These are phyloP conservation scores for Pseudohyphozyma bogoriensis DNA, from an alignment of 768 basidiomycete species.

Conservation along the genomic window DNA sequence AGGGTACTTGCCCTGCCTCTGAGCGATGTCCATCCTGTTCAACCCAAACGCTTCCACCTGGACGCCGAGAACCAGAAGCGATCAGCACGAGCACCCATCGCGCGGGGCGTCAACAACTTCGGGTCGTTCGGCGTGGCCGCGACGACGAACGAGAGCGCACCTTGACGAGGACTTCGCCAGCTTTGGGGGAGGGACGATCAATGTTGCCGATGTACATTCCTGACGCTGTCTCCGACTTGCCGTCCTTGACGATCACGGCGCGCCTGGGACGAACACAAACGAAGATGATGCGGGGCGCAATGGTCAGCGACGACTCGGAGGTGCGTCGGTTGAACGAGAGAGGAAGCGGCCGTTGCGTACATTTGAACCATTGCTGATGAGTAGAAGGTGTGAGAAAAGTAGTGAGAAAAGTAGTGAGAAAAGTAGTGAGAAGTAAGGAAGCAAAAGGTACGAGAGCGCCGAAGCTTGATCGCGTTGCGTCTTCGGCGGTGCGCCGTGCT, in stretches of 20 bases:
- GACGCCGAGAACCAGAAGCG: background rate
- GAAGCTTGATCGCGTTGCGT: no score
- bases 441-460: no score
- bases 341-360: no score
- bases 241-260: constrained; percentile 21
- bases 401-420: no score
- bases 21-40: constrained; percentile 33
- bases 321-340: no score
- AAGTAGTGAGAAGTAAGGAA: no score
- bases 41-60: constrained; percentile 31
- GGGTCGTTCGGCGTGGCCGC: background rate
- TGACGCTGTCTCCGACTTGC: constrained; percentile 6
- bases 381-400: no score
- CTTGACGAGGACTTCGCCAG: constrained; percentile 29
- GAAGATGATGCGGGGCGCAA: no score
- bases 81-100: background rate
- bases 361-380: no score
- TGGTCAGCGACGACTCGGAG: no score
- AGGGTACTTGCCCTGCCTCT: constrained; percentile 28
- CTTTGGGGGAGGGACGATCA: constrained; percentile 15
- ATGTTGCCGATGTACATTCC: constrained; percentile 27
- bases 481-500: no score
- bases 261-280: constrained; percentile 1
- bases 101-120: background rate
- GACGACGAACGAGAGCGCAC: constrained; percentile 3